A percentile compares a stretch with the other conserved stretches of the same genome.
Evolutionary conservation across 1,284 basidiomycete genomes (phyloP).

Genomic region (Macrocystidia cucumis): DNA sequence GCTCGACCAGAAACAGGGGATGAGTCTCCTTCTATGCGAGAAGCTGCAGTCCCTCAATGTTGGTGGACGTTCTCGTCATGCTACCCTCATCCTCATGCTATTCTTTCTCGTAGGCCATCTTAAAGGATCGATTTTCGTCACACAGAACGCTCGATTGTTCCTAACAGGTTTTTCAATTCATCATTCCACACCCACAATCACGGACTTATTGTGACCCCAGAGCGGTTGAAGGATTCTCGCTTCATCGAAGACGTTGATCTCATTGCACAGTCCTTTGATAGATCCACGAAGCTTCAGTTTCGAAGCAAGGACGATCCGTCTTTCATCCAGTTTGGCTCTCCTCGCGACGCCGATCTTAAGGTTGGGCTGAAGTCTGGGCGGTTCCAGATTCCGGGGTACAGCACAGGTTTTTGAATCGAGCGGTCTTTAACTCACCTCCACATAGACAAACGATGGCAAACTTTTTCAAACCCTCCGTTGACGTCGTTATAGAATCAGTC

Average conservation of each 20-base stretch:
- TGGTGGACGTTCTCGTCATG: background rate
- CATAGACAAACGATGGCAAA: too few species aligned
- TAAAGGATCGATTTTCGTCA: slow-evolving; percentile 19
- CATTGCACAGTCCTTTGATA: slow-evolving; percentile 30
- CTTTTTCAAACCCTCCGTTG: slow-evolving; percentile 17
- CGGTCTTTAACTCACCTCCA: too few species aligned
- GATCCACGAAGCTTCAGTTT: slow-evolving; percentile 32
- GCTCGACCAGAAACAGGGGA: slow-evolving; percentile 2
- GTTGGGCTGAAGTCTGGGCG: slow-evolving; percentile 28
- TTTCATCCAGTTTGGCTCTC: slow-evolving; percentile 32
- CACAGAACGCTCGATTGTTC: slow-evolving; percentile 8
- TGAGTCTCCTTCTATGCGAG: slow-evolving; percentile 10
- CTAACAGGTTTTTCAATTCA: slow-evolving; percentile 13
- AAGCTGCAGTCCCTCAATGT: slow-evolving; percentile 16
- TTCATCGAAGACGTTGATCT: slow-evolving; percentile 23
- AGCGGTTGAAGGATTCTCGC: slow-evolving; percentile 17
- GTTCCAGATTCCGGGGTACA: slow-evolving; percentile 28
- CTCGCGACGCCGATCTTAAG: slow-evolving; percentile 27
- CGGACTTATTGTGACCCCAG: slow-evolving; percentile 12
- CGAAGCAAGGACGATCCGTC: slow-evolving; percentile 25
- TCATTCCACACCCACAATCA: background rate
- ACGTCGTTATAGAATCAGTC: slow-evolving; percentile 12
- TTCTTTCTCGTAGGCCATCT: slow-evolving; percentile 9
- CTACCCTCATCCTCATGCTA: background rate
- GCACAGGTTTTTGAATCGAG: background rate